Percentiles rank a stretch among this genome's conserved stretches.
Conservation (phyloP, 768 basidiomycete species). For the Chiua virens region DNA sequence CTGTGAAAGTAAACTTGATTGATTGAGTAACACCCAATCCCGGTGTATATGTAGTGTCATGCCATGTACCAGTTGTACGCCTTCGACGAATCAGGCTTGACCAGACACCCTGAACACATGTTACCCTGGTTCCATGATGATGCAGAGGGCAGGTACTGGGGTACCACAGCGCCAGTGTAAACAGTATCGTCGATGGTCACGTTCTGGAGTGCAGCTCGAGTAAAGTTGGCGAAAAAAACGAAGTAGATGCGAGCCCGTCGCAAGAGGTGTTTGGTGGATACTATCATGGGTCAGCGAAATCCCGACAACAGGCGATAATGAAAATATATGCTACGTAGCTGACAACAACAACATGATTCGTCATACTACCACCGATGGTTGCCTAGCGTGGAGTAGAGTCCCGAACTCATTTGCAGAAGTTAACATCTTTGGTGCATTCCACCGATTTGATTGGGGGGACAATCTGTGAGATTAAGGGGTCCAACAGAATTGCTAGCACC, state of each 20-base stretch:
- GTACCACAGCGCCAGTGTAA: constrained; percentile 7
- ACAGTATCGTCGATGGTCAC: constrained; percentile 19
- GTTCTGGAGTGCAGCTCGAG: constrained; percentile 11
- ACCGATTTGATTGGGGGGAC: too few species aligned
- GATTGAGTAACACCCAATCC: background rate
- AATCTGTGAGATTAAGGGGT: too few species aligned
- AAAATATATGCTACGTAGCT: too few species aligned
- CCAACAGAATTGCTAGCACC: too few species aligned
- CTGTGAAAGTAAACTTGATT: constrained; percentile 14
- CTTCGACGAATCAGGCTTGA: background rate
- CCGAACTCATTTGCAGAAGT: too few species aligned
- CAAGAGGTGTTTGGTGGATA: background rate
- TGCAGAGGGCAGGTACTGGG: constrained; percentile 9
- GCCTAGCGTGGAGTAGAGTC: too few species aligned
- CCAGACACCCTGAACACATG: background rate
- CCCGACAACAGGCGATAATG: too few species aligned
- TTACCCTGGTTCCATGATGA: constrained; percentile 6
- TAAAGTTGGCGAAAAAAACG: background rate
- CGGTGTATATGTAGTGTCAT: constrained; percentile 6
- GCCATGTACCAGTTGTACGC: constrained; percentile 20
- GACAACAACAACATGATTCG: too few species aligned
- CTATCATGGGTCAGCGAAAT: background rate
- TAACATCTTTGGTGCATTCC: too few species aligned
- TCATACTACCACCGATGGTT: too few species aligned
- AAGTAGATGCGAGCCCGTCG: background rate